Evolutionary conservation across 306 rosid species (phyloP), one percentile per base, ranked within the genome.

Genomic region (Herpetospermum pedunculosum): DNA sequence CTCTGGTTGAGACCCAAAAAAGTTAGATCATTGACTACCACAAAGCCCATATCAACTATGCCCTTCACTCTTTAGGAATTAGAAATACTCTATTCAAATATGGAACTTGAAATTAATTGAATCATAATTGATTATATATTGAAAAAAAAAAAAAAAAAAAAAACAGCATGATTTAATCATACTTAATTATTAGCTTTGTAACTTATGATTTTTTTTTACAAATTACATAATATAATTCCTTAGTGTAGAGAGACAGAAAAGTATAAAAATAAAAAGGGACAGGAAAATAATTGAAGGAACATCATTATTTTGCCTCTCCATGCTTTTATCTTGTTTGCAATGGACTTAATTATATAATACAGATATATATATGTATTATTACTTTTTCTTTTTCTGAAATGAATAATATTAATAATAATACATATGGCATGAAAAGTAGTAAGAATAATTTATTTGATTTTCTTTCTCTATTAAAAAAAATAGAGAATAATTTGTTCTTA

Each of bases 261-360:
- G 65, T 58, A 58, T 29, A 2, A 19, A 64, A 19, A 35, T 6
- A 63, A 38, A 64, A 21, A 38, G 4, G 30, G 9, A 38, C 28
- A 19, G 8, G 38, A 37, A 19, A 37, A 64, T 64, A 64, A 64
- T 64, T 64, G 71, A 67, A 67, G 52, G 21, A 41, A 67, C 72
- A 67, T 0, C 72, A 41, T 67, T 67, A 67, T 67, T 67, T 67
- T 67, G 52, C 34, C 35, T 40, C 52, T 40, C 72, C 72, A 67
- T 67, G 72, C 72, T 67, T 67, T 60, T 60, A 60, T 60, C 69
- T 34, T 16, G 68, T 60, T 30, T 60, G 43, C 41, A 6, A 16
- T 60, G 21, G 68, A 16, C 38, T 28, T 14, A 4, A 26, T 28
- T 59, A 59, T 60, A 16, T 12, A 15, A 26, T 55, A 21, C 2